Base-by-base conservation (phyloP, 371 early-diverging fungal genomes). In the Rhizomucor miehei region DNA sequence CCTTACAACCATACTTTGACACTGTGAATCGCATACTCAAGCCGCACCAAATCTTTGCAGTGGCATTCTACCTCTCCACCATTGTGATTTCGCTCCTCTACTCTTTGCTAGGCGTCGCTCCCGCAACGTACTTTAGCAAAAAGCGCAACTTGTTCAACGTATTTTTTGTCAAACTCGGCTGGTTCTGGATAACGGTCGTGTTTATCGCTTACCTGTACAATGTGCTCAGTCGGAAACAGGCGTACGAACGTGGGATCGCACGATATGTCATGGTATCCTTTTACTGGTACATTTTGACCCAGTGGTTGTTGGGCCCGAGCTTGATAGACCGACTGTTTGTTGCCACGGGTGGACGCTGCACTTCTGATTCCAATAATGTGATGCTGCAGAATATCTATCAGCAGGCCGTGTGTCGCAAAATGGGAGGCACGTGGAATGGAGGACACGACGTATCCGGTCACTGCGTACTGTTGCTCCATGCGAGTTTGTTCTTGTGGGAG, bases 361-460 rank as follows among this genome's bases (percentile, higher is more conserved):
- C 56, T 3, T 36, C 56, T 43, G 51, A 25, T n/a, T n/a, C 3
- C 20, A 49, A 14, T 19, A 20, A 20, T 19, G 12, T 36, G 23
- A 17, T 21, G 12, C 16, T 48, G 1, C 56, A 60, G 20, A 29
- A 48, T 40, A 59, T 73, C 2, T 60, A 67, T 37, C 56, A 67
- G 24, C 75, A 72, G 34, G 56, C 61, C 3, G 57, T 60, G 4
- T 93, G 94, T 65, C 68, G 82, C 24, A 44, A 57, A 3, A 59
- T 75, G n/a, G 91, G 91, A 8, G 93, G 92, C 12, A 51, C 52
- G 14, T 93, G 93, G 92, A 25, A 54, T 13, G 88, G 87, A 35
- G 92, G 92, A 10, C 78, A 89, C 53, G 93, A 94, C 69, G 75
- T 93, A 14, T 90, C 90, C 0, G 97, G 97, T 4, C 97, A 96